Evolutionary conservation across 768 basidiomycete species (phyloP), one percentile per base, ranked within the genome.

Genomic region (Russula dissimulans): DNA sequence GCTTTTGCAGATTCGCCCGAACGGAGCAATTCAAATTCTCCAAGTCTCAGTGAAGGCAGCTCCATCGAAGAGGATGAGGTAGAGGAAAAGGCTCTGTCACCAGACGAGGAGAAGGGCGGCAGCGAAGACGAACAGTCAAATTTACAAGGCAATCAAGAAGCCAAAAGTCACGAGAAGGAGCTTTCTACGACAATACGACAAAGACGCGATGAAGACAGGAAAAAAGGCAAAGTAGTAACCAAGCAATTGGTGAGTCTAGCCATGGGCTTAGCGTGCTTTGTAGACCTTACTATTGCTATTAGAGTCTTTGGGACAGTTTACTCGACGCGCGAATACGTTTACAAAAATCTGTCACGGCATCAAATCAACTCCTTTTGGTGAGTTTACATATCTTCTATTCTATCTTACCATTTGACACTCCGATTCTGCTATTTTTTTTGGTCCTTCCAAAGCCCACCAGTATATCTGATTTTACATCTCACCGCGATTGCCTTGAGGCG

Each of bases 321-420:
- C 78, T 97, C 32, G 91, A 97, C 69, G 83, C 89, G n/a, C 83
- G 95, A 39, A 98, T 98, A 70, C 85, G 85, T 29, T 72, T 97
- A 46, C 95, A 97, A 73, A 97, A 94, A 74, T 81, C 86, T 26
- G 76, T 84, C 47, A 67, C 76, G 1, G 75, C 85, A 11, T 78
- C 84, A 6, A 89, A 91, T 67, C 74, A 75, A 51, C 76, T 97
- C 6, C 86, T 89, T 38, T 68, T 65, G 38, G 91, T 86, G 68
- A 65, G 84, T 73, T 38, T 49, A 41, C 44, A 62, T 41, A 43
- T 9, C 12, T 0, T 11, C 45, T 44, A 32, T 36, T 44, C 29
- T 31, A 12, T 7, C 46, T 59, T 5, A 44, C 46, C 50, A 15
- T 46, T 67, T 54, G 49, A 55, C 15, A 72, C 57, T 52, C 45